phyloP scores from a whole-genome alignment of 1,284 basidiomycete species.

The Malassezia sympodialis region DNA sequence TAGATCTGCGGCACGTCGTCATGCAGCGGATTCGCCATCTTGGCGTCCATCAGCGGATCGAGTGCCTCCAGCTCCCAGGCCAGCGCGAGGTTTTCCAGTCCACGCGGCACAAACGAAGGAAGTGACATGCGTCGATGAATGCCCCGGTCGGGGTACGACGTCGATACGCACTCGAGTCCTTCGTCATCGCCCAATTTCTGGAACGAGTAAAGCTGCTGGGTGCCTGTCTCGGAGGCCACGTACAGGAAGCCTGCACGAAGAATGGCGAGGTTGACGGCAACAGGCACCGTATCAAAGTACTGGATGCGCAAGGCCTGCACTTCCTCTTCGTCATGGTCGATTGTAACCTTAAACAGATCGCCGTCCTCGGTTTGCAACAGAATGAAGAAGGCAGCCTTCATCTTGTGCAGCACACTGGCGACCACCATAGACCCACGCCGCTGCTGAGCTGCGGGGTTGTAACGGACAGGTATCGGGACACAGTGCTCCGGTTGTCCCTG shows the following conservation, averaged over 20 bases:
- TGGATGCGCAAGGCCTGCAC: slow-evolving; percentile 41
- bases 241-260: slow-evolving; percentile 45
- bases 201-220: slow-evolving; percentile 43
- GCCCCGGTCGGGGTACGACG: slow-evolving; percentile 30
- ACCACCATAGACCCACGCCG: slow-evolving; percentile 36
- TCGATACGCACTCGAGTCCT: slow-evolving; percentile 37
- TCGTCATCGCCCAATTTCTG: slow-evolving; percentile 48
- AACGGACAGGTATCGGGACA: slow-evolving; percentile 41
- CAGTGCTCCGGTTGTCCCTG: slow-evolving; percentile 40
- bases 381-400: slow-evolving; percentile 47
- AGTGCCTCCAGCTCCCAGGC: slow-evolving; percentile 38
- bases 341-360: slow-evolving; percentile 46
- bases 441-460: slow-evolving; percentile 8
- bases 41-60: slow-evolving; percentile 43
- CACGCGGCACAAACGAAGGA: slow-evolving; percentile 37
- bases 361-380: slow-evolving; percentile 44
- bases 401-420: slow-evolving; percentile 43
- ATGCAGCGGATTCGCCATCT: slow-evolving; percentile 31
- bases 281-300: slow-evolving; percentile 47
- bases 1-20: slow-evolving; percentile 46
- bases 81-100: slow-evolving; percentile 39
- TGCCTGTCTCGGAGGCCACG: slow-evolving; percentile 40
- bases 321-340: slow-evolving; percentile 46
- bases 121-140: slow-evolving; percentile 18
- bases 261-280: slow-evolving; percentile 37